Evolutionary conservation across 495 filamentous ascomycete genomes (phyloP), one percentile per base, ranked within the genome.

Genomic region (Hypoxylon trugodes): DNA sequence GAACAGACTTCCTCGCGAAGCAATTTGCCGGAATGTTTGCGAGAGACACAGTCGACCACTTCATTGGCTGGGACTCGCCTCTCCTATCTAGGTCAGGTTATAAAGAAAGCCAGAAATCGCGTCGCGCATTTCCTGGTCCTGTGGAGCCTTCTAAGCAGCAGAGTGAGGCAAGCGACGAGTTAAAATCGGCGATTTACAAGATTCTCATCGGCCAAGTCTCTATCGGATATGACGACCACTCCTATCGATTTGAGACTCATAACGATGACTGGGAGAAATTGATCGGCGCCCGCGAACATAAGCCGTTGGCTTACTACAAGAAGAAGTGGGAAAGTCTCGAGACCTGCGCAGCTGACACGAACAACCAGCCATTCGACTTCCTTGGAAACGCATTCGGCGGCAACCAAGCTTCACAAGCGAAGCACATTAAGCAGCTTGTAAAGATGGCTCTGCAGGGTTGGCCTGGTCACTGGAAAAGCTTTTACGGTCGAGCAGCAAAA

Each of bases 351-450:
- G 28, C 32, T 22, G 36, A 48, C 2, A 43, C 10, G 1, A 19
- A 42, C 6, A 18, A 43, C 24, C 25, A 61, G 1, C 48, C 54
- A 12, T 69, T 72, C 21, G 51, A 28, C 1, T 77, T 74, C 18
- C 61, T 78, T 6, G 76, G 75, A 25, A 58, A 61, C 18, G 73
- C 74, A 0, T 77, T 76, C 57, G 76, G 77, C 1, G 76, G 71
- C 16, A 67, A 53, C 6, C 43, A 22, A 8, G n/a, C 18, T 4
- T 73, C 74, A 1, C 77, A 79, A 28, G n/a, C 72, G 6, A 66
- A 65, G n/a, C 76, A 78, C 15, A 48, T 79, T 16, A 65, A 66
- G 16, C 71, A 73, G 35, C 72, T 79, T 4, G 48, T 69, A 6
- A 22, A 52, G 13, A 65, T 76, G 12, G 73, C 76, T 19, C 65